Evolutionary conservation across 495 filamentous ascomycete species (phyloP).

Genomic region (Schizothecium vesticola): DNA sequence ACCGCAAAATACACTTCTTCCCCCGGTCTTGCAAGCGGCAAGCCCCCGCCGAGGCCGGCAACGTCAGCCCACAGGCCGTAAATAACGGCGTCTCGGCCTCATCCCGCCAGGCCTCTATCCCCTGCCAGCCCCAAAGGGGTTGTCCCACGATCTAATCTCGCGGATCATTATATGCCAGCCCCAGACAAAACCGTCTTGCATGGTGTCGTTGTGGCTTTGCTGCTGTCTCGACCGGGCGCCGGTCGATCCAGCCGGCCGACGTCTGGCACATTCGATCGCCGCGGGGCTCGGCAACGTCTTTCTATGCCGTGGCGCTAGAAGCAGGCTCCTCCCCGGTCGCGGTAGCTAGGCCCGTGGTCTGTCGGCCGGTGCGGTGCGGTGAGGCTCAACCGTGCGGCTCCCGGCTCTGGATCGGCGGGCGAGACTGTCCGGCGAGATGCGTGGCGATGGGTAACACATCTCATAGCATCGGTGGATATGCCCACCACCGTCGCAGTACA

Average conservation of each 20-base stretch:
- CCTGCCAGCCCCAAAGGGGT: background rate
- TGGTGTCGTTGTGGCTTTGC: background rate
- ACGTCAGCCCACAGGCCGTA: background rate
- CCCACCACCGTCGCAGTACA: background rate
- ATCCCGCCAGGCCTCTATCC: background rate
- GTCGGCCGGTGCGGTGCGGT: background rate
- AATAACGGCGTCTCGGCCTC: background rate
- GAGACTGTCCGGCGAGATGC: too few species aligned
- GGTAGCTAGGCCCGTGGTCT: background rate
- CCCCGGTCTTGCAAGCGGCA: background rate
- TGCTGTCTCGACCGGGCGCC: background rate
- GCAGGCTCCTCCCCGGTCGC: background rate
- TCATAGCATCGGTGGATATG: background rate
- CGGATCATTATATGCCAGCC: background rate
- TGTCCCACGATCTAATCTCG: background rate
- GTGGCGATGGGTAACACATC: background rate
- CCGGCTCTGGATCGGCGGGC: background rate
- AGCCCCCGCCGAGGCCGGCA: background rate
- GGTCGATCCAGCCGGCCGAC: background rate
- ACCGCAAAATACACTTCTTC: background rate
- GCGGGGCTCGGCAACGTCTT: background rate
- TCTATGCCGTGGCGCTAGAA: background rate
- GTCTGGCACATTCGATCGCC: background rate
- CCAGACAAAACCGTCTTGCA: background rate
- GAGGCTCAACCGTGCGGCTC: background rate